Percentiles rank a stretch among this genome's conserved stretches.
Conservation (phyloP, 176 grass and related monocot species). For the Avena insularis region DNA sequence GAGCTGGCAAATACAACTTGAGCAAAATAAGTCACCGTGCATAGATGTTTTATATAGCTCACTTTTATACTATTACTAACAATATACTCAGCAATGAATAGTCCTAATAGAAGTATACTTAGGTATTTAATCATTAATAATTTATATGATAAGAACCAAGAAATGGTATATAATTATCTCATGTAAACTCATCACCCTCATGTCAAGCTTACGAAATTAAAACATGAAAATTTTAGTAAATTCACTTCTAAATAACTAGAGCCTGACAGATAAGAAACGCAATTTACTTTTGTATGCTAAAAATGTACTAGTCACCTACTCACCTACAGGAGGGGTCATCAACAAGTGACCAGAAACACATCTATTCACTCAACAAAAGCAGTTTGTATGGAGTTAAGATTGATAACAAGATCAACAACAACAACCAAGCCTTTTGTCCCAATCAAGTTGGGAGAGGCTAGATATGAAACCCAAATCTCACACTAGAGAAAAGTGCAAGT, state of each 20-base stretch:
- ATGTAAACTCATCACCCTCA: background rate
- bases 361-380: too few species aligned
- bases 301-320: background rate
- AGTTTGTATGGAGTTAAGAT: background rate
- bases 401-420: background rate
- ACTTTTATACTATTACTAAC: background rate
- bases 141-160: background rate
- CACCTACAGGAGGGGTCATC: background rate
- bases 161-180: background rate
- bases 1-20: background rate
- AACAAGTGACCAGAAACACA: background rate
- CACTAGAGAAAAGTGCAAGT: too few species aligned
- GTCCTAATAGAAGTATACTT: background rate
- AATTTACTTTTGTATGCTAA: background rate
- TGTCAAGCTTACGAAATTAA: background rate
- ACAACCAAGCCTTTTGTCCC: too few species aligned
- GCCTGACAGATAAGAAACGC: background rate
- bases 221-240: background rate
- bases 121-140: background rate
- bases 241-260: background rate
- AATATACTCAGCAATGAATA: background rate
- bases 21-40: background rate
- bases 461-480: too few species aligned
- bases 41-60: background rate
- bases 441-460: too few species aligned